Conservation (phyloP, 2,329 filamentous ascomycete genomes). For the Lecanicillium sp. region DNA sequence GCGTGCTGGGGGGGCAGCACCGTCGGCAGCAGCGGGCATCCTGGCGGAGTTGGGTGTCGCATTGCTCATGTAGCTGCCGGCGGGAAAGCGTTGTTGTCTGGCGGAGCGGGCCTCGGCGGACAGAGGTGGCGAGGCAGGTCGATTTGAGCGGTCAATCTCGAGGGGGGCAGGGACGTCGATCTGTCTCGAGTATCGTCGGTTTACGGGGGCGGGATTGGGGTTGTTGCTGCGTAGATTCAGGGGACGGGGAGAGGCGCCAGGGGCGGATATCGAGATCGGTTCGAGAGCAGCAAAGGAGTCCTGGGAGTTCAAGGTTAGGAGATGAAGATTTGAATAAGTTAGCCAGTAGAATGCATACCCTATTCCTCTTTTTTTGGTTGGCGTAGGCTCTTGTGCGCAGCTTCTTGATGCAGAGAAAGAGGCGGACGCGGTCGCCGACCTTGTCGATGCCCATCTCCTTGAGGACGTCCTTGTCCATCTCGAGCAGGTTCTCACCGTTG, state of each 20-base stretch:
- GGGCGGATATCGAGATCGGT: slow-evolving; percentile 35
- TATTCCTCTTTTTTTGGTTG: slow-evolving; percentile 75
- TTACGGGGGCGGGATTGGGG: slow-evolving; percentile 32
- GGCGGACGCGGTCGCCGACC: slow-evolving; percentile 88
- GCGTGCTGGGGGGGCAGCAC: slow-evolving; percentile 48
- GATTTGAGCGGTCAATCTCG: slow-evolving; percentile 26
- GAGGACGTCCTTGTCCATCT: slow-evolving; percentile 93
- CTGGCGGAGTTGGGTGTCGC: slow-evolving; percentile 48
- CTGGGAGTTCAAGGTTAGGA: slow-evolving; percentile 36
- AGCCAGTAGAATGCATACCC: slow-evolving; percentile 62
- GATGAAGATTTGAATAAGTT: too few relatives aligned
- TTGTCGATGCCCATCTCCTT: slow-evolving; percentile 99
- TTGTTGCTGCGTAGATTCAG: slow-evolving; percentile 46
- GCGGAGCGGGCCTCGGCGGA: slow-evolving; percentile 50
- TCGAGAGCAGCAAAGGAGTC: slow-evolving; percentile 82
- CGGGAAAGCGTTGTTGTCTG: slow-evolving; percentile 51
- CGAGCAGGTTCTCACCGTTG: slow-evolving; percentile 91
- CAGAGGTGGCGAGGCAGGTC: slow-evolving; percentile 19
- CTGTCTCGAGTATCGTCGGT: slow-evolving; percentile 60
- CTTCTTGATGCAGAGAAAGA: slow-evolving; percentile 81
- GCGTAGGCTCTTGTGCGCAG: slow-evolving; percentile 69
- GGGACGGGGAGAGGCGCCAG: slow-evolving; percentile 45
- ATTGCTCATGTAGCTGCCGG: slow-evolving; percentile 42
- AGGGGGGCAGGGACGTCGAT: slow-evolving; percentile 43
- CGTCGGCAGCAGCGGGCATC: slow-evolving; percentile 56